Evolutionary conservation across 1,284 basidiomycete species (phyloP), one percentile per base, ranked within the genome.

Genomic region (Caloboletus inedulis): DNA sequence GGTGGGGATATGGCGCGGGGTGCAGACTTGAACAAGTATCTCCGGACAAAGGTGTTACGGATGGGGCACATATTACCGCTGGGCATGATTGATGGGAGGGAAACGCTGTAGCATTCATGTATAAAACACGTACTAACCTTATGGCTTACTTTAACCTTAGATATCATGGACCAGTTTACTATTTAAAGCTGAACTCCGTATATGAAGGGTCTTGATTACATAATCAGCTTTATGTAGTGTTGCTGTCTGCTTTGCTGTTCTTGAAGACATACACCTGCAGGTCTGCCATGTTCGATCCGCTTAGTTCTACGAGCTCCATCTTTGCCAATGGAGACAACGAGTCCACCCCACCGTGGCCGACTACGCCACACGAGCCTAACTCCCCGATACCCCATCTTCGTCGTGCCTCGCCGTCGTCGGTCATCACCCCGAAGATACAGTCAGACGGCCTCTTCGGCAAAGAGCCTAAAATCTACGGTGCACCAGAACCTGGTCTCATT

Each of bases 31-130:
- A 94, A 99, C 65, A 94, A 90, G 72, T 99, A 99, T 68, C 72
- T 99, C 62, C 81, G 91, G 65, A 99, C 97, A 44, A 99, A 99
- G 72, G 86, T 99, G 19, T 77, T 94, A 65, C 79, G 89, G 54
- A 99, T 99, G 97, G 97, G 97, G 10, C 96, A 99, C 71, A 86
- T 96, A 75, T 73, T 97, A 25, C 83, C 87, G 27, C 68, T 92
- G 47, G 76, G 71, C 73, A 68, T 79, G 68, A 45, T 62, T 0
- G 60, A 65, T 0, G 47, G 14, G 10, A 40, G 7, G 16, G 50
- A 54, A n/a, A 10, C 19, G 21, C 10, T 51, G 12, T 52, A 59
- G 36, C 4, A 19, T 23, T 27, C 27, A 4, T 16, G 27, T 45
- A 5, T 41, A n/a, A 13, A 18, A 13, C 19, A 39, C 19, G n/a